A percentile compares a stretch with the other conserved stretches of the same genome.
These are phyloP conservation scores for Globisporangium alternatum DNA, from an alignment of 352 stramenopile genomes.

Conservation along the genomic window DNA sequence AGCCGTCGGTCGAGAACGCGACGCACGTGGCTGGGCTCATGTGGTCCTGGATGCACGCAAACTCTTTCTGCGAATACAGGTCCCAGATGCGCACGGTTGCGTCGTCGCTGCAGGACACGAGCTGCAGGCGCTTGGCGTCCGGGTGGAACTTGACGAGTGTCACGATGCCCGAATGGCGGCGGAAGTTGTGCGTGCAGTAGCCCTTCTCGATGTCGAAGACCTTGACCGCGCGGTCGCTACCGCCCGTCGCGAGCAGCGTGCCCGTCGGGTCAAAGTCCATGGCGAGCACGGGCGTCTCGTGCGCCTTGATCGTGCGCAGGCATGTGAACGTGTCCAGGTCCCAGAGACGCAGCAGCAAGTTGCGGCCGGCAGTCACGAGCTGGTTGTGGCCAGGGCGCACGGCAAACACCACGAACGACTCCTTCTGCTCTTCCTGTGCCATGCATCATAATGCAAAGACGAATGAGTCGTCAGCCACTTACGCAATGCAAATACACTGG, in stretches of 20 bases:
- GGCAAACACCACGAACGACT: constrained; percentile 82
- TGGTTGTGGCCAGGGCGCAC: constrained; percentile 73
- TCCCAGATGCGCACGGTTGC: constrained; percentile 82
- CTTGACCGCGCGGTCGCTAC: constrained; percentile 94
- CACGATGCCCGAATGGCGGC: constrained; percentile 83
- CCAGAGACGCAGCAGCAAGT: constrained; percentile 82
- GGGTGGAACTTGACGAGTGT: constrained; percentile 86
- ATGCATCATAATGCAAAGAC: constrained; percentile 1
- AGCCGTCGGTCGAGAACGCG: constrained; percentile 84
- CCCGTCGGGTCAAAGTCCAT: constrained; percentile 90
- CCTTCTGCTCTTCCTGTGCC: constrained; percentile 60
- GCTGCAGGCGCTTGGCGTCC: constrained; percentile 49
- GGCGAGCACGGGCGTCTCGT: constrained; percentile 75
- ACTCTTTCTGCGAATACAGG: constrained; percentile 78
- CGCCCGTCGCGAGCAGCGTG: constrained; percentile 94
- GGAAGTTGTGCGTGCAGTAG: constrained; percentile 94
- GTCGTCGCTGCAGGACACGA: constrained; percentile 82
- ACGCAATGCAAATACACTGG: not conserved
- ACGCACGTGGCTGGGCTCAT: constrained; percentile 94
- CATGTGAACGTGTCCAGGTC: constrained; percentile 80
- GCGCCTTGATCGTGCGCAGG: constrained; percentile 73
- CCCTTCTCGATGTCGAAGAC: constrained; percentile 92
- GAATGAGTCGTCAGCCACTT: not conserved
- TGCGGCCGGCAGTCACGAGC: constrained; percentile 81
- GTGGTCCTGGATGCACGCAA: constrained; percentile 92